Conservation (phyloP, 164 flowering plant genomes). For the Malania oleifera region DNA sequence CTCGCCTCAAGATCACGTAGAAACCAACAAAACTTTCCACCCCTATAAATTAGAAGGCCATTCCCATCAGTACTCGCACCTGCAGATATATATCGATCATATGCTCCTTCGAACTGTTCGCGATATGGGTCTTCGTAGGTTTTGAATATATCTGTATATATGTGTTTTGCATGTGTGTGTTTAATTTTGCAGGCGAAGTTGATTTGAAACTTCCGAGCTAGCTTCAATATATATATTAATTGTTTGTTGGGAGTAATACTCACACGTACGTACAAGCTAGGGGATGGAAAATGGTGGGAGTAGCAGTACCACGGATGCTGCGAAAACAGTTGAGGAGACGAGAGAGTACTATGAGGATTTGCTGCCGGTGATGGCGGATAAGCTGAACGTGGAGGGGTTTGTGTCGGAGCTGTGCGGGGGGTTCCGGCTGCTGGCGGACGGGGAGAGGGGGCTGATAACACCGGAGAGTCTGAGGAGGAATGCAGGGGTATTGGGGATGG, state of each 20-base stretch:
- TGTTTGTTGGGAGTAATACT: not conserved
- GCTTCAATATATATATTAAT: not conserved
- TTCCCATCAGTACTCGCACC: no score
- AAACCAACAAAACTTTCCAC: no score
- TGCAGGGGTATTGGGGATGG: slow-evolving; percentile 59
- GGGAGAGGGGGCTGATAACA: slow-evolving; percentile 48
- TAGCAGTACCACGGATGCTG: no score
- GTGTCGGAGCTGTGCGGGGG: slow-evolving; percentile 71
- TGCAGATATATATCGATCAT: no score
- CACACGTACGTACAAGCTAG: not conserved
- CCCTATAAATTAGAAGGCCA: no score
- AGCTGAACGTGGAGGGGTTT: slow-evolving; percentile 67
- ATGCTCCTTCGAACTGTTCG: no score
- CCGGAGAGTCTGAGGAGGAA: slow-evolving; percentile 58
- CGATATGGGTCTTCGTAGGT: no score
- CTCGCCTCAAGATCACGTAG: no score
- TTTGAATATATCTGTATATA: no score
- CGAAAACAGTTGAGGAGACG: not conserved
- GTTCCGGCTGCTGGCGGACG: slow-evolving; percentile 65
- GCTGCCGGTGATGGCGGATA: slow-evolving; percentile 87
- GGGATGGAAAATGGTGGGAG: not conserved
- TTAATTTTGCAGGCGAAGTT: no score
- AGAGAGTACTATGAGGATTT: slow-evolving; percentile 53
- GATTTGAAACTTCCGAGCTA: no score
- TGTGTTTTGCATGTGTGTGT: no score